Evolutionary conservation across 2,329 filamentous ascomycete genomes (phyloP), one percentile per base, ranked within the genome.

Genomic region (Exophiala sp.): DNA sequence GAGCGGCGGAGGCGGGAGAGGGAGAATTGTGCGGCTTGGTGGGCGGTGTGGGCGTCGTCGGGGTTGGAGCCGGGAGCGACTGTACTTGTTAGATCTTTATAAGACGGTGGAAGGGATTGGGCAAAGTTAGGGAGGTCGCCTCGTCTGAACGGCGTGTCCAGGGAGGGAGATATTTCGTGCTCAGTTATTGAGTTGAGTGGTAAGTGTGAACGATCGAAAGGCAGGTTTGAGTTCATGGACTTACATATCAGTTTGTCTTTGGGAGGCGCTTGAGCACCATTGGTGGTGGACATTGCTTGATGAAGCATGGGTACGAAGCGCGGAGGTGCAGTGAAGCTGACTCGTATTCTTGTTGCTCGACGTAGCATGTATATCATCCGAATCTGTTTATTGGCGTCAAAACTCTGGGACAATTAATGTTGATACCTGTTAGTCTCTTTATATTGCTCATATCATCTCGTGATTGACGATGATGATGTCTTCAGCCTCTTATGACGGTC

Each of bases 11-110:
- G 82, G 1, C 78, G 76, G 63, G 81, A 82, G 69, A 79, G 78
- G 46, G 80, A 83, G 77, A 91, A 95, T 70, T 95, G 90, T 20
- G 82, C 83, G 9, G 90, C 89, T n/a, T 29, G 69, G 88, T 87
- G 1, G 77, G 74, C 49, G 81, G 29, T 24, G 48, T 29, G 24
- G 6, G 29, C 39, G 21, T 34, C 20, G 39, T 45, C 12, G 34
- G 52, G 20, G 59, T 55, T 6, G 41, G 42, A 42, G 54, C 49
- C 58, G 44, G 46, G 53, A 20, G 51, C 42, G 18, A 40, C 45
- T 47, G 24, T 29, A 5, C 24, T 29, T 8, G 7, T 29, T 29
- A 29, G 24, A 18, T 18, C 3, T 3, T 18, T 18, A 18, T 18
- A 18, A 18, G 16, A 2, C 2, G 16, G 16, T 18, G 16, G 3